phyloP scores from a whole-genome alignment of 805 yeast genomes.

The Starmerella potacharoeniae region DNA sequence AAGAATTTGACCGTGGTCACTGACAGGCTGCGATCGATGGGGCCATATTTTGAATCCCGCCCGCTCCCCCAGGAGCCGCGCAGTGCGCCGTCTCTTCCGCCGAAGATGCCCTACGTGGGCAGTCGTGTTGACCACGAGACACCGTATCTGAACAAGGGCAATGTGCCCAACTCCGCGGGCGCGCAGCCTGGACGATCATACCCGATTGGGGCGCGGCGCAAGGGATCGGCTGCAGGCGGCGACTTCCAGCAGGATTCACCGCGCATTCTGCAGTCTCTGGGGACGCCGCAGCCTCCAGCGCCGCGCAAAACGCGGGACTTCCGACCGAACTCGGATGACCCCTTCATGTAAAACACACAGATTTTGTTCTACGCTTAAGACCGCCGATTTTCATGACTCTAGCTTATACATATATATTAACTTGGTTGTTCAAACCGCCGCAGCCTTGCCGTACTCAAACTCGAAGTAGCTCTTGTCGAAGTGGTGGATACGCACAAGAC shows the following conservation, averaged over 20 bases:
- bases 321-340: not conserved
- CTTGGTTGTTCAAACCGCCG: not conserved
- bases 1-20: not conserved
- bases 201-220: not conserved
- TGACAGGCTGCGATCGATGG: not conserved
- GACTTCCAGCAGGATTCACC: not conserved
- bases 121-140: not conserved
- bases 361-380: not conserved
- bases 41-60: not conserved
- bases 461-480: constrained; percentile 90
- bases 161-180: not conserved
- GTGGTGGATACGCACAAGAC: constrained; percentile 85
- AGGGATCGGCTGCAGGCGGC: not conserved
- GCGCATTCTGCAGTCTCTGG: not conserved
- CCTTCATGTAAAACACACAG: not conserved
- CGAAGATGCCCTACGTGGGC: not conserved
- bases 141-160: not conserved
- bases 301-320: not conserved
- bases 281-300: not conserved
- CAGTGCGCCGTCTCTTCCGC: not conserved
- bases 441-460: constrained; percentile 68
- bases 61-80: not conserved
- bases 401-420: not conserved
- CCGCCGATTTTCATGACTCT: not conserved
- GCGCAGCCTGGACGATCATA: not conserved